Evolutionary conservation across 257 asterid genomes (phyloP), one percentile per base, ranked within the genome.

Genomic region (Striga asiatica): DNA sequence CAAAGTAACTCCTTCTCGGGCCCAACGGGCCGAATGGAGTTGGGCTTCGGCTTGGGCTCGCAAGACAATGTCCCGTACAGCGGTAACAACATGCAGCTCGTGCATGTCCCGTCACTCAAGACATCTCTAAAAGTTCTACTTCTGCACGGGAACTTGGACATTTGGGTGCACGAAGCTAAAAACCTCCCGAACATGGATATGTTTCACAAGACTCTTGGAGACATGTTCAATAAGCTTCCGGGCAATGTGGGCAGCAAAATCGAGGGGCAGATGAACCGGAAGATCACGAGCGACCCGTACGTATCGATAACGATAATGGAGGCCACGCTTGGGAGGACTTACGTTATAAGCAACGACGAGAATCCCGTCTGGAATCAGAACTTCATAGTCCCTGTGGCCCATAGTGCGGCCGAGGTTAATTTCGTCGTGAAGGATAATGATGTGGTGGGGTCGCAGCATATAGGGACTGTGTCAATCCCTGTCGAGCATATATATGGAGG

Each of bases 141-240:
- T 38, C 71, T 92, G 35, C 99, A 92, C 12, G 97, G 99, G 20
- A 78, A 88, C 74, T 78, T 92, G 69, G 97, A 92, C 56, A 75
- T 92, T 35, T 85, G 87, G 89, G 79, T 92, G 14, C 54, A 66
- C 32, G 94, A 84, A 59, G 99, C 99, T 1, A 92, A 88, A 59
- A 85, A 92, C 72, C 97, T 92, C 54, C 99, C 99, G 16, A 92
- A 92, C 78, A 88, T 92, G 99, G 99, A 88, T 66, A 92, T 92
- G 99, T 84, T 92, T 70, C 99, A 84, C 76, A 88, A 75, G 71
- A 92, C 94, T 8, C 14, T 92, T 9, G 95, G 95, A 28, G 97
- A 92, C 59, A 65, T 92, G 95, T 76, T 92, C 66, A 81, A 74
- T 55, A 84, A 16, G 58, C 71, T 89, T 38, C 94, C 97, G 0